A percentile compares a stretch with the other conserved stretches of the same genome.
phyloP scores from a whole-genome alignment of 1,284 basidiomycete species.

The Apiotrichum montevideense region DNA sequence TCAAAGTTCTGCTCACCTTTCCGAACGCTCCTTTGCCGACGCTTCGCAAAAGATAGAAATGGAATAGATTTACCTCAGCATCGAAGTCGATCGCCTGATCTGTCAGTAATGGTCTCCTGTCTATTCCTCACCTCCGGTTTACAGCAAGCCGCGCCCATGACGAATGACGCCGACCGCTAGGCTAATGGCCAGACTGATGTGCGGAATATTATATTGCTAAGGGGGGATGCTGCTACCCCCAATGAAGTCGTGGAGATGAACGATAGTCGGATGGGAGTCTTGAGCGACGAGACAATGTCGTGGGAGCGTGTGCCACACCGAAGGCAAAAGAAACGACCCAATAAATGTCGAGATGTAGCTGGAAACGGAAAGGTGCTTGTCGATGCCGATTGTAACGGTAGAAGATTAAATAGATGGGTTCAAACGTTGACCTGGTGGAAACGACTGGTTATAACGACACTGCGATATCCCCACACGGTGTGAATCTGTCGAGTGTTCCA shows the following conservation, averaged over 20 bases:
- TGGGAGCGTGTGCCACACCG: too few species aligned
- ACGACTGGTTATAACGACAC: too few species aligned
- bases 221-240: not conserved
- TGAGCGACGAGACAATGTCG: too few species aligned
- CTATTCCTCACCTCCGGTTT: constrained; percentile 49
- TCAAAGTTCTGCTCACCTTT: constrained; percentile 59
- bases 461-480: too few species aligned
- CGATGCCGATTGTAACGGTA: too few species aligned
- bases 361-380: too few species aligned
- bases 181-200: not conserved
- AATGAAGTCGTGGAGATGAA: not conserved
- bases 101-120: not conserved
- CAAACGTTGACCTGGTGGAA: too few species aligned
- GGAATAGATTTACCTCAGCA: constrained; percentile 92
- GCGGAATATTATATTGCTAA: not conserved
- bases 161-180: constrained; percentile 14
- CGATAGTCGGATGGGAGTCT: too few species aligned
- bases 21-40: constrained; percentile 98
- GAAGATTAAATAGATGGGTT: too few species aligned
- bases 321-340: too few species aligned
- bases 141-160: constrained; percentile 52
- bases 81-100: constrained; percentile 92
- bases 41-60: constrained; percentile 86
- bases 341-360: too few species aligned
- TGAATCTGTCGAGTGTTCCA: too few species aligned